Evolutionary conservation across 148 eudicot species (phyloP), one percentile per base, ranked within the genome.

Genomic region (Chenopodium quinoa): DNA sequence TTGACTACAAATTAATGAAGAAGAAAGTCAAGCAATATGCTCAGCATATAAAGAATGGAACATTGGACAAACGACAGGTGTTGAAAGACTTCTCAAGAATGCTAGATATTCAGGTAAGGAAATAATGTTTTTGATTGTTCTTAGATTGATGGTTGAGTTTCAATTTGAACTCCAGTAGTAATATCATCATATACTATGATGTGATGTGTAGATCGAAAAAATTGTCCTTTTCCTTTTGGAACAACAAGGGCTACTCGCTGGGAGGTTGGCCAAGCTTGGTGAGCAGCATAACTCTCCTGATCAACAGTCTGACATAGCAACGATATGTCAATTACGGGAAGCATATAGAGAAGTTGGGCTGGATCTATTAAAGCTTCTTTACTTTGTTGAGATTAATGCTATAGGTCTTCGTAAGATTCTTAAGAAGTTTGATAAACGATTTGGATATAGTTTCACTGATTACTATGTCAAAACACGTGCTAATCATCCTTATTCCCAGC

Each of bases 391-490:
- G 86, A 86, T 92, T 34, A 94, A 94, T 84, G 98, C 98, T 71
- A 88, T 92, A 79, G 98, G 98, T 75, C 87, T 94, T 66, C 87
- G 98, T 75, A 94, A 94, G 88, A 94, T 94, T 87, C 91, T 94
- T 29, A 94, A 94, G 90, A 94, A 94, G 87, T 90, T 94, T 82
- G 98, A 94, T 82, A 94, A 94, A 86, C 92, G 98, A 32, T 90
- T 94, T 79, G 91, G 97, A 25, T 92, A 89, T 77, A 85, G 83
- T 77, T 94, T 94, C 87, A 89, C 98, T 65, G 91, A 94, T 83
- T 91, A 94, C 88, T 94, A 94, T 80, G 97, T 94, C 74, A 91
- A 92, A 86, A 92, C 97, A 64, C 98, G 98, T 75, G 94, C 98
- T 75, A 91, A 92, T 87, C 98, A 94, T 85, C 98, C 98, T 82